Conservation (phyloP, 2,329 filamentous ascomycete species). For the Teratosphaeria zuluensis region DNA sequence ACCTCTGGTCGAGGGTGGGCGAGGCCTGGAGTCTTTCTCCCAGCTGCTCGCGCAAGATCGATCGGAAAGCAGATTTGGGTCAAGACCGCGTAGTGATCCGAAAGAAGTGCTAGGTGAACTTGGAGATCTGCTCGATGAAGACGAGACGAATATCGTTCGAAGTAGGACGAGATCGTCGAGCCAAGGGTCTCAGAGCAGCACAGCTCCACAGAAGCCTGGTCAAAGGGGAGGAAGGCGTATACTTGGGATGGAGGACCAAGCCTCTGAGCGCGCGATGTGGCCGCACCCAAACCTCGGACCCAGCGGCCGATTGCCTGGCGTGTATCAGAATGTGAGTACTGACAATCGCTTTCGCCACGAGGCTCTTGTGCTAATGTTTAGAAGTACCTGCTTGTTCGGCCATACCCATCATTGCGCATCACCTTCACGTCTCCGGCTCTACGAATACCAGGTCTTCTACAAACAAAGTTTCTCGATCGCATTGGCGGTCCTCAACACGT, state of each 20-base stretch:
- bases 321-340: slow-evolving; percentile 26
- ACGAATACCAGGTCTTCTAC: slow-evolving; percentile 56
- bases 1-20: slow-evolving; percentile 26
- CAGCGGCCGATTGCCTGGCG: slow-evolving; percentile 27
- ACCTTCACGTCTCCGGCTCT: slow-evolving; percentile 61
- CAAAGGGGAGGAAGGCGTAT: slow-evolving; percentile 9
- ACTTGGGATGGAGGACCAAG: slow-evolving; percentile 24
- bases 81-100: slow-evolving; percentile 10
- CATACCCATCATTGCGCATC: slow-evolving; percentile 55
- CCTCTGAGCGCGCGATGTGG: slow-evolving; percentile 20
- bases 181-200: slow-evolving; percentile 4
- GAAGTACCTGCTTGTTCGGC: slow-evolving; percentile 55
- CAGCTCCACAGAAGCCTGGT: background rate
- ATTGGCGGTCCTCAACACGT: slow-evolving; percentile 31
- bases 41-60: slow-evolving; percentile 24
- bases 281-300: slow-evolving; percentile 22
- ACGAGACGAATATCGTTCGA: slow-evolving; percentile 25
- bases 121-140: slow-evolving; percentile 20
- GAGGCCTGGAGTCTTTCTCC: slow-evolving; percentile 28
- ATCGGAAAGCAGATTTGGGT: slow-evolving; percentile 16
- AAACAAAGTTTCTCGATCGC: slow-evolving; percentile 34
- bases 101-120: slow-evolving; percentile 20
- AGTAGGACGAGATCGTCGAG: slow-evolving; percentile 11
- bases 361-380: background rate
- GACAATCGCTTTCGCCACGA: background rate